Conservation (phyloP, 768 basidiomycete genomes). For the Boletus eberwhitei region DNA sequence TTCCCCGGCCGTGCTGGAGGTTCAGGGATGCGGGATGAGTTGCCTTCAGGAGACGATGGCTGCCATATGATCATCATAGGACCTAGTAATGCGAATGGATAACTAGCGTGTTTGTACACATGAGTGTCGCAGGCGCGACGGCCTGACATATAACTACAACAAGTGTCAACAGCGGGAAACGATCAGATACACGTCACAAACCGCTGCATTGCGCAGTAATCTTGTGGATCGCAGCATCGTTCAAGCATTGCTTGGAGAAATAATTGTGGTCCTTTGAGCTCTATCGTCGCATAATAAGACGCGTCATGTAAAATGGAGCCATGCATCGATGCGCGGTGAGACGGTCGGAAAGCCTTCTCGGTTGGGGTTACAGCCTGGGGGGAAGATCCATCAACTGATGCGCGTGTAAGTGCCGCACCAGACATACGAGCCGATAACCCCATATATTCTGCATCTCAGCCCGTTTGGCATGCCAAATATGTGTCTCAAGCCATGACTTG, state of each 20-base stretch:
- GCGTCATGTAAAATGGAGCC: conserved; percentile 88
- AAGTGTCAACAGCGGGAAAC: background rate
- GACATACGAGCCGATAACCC: conserved; percentile 81
- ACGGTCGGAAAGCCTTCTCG: conserved; percentile 88
- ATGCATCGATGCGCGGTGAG: conserved; percentile 83
- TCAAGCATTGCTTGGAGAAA: conserved; percentile 52
- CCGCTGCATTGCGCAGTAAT: conserved; percentile 60
- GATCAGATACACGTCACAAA: conserved; percentile 22
- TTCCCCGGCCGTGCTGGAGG: conserved; percentile 7
- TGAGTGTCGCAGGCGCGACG: conserved; percentile 63
- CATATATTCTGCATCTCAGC: conserved; percentile 93
- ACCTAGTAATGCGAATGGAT: conserved; percentile 69
- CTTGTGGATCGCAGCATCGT: conserved; percentile 62
- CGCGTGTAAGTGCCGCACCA: background rate
- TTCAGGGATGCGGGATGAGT: background rate
- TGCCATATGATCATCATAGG: conserved; percentile 77
- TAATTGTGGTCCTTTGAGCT: conserved; percentile 62
- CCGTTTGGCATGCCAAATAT: conserved; percentile 96
- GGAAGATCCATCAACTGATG: background rate
- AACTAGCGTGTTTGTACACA: conserved; percentile 58
- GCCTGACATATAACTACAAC: conserved; percentile 59
- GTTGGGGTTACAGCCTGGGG: conserved; percentile 77
- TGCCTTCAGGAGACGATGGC: conserved; percentile 27
- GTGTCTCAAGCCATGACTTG: conserved; percentile 94
- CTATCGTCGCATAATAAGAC: conserved; percentile 76